Conservation (phyloP, 805 yeast genomes). For the Kluyveromyces lactis region DNA sequence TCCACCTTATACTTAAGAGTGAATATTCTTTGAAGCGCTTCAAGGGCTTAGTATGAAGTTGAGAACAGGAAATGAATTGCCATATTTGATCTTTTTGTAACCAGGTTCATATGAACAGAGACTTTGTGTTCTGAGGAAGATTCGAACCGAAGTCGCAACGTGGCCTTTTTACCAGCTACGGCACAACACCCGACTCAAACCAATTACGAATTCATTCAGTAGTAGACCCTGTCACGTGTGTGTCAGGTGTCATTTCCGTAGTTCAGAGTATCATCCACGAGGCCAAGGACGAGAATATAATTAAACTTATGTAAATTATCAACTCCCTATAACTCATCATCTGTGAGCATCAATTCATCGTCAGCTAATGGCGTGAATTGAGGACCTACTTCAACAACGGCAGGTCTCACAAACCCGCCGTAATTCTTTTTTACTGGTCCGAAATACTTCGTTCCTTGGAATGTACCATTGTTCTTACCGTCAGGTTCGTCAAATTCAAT, state of each 20-base stretch:
- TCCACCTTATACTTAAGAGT: too few species aligned
- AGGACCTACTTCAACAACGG: slow-evolving; percentile 58
- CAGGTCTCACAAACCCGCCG: slow-evolving; percentile 76
- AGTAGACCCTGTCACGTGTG: background rate
- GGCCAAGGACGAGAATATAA: too few species aligned
- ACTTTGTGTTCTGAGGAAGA: slow-evolving; percentile 1
- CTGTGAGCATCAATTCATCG: slow-evolving; percentile 34
- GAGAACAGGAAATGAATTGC: too few species aligned
- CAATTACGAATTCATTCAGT: background rate
- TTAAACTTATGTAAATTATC: too few species aligned
- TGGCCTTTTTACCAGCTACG: background rate
- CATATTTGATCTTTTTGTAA: background rate
- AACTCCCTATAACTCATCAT: slow-evolving; percentile 31
- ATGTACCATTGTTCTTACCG: slow-evolving; percentile 78
- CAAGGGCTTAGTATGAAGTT: too few species aligned
- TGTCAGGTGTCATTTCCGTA: background rate
- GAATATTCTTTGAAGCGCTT: too few species aligned
- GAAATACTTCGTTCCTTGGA: slow-evolving; percentile 56
- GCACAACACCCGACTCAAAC: background rate
- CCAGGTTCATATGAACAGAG: background rate
- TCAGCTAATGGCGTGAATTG: slow-evolving; percentile 35
- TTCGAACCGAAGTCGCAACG: background rate
- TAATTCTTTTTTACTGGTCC: slow-evolving; percentile 42
- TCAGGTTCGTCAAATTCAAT: slow-evolving; percentile 76
- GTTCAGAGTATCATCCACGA: too few species aligned